phyloP scores from a whole-genome alignment of 768 basidiomycete genomes.

The Hysterangium stoloniferum region DNA sequence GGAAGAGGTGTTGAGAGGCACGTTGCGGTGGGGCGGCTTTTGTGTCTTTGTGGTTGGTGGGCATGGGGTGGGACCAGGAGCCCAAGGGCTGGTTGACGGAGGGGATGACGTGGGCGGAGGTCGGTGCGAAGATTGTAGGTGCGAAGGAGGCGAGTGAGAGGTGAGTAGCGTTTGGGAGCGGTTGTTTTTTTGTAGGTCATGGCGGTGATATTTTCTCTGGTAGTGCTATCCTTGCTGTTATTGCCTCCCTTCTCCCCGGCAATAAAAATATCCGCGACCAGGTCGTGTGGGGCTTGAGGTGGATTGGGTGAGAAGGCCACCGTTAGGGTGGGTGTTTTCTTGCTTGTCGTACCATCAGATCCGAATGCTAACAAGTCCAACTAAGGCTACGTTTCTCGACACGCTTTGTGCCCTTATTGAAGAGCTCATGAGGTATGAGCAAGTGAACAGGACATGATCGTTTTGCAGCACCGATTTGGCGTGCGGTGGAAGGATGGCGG shows the following conservation, averaged over 20 bases:
- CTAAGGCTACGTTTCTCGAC: too few relatives aligned
- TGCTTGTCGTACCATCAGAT: too few relatives aligned
- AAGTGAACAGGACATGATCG: constrained; percentile 89
- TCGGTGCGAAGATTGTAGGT: constrained; percentile 66
- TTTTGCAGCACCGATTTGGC: constrained; percentile 97
- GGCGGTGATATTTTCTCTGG: too few relatives aligned
- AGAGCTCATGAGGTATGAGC: constrained; percentile 84
- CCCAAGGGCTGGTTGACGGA: constrained; percentile 72
- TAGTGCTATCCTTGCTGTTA: too few relatives aligned
- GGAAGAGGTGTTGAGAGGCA: constrained; percentile 87
- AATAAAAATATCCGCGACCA: too few relatives aligned
- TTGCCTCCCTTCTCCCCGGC: too few relatives aligned
- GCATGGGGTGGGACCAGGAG: constrained; percentile 75
- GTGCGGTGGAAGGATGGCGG: constrained; percentile 83
- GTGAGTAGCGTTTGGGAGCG: too few relatives aligned
- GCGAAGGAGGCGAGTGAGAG: constrained; percentile 62
- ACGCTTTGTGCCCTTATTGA: constrained; percentile 90
- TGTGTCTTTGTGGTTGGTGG: constrained; percentile 90
- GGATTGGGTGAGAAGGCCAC: too few relatives aligned
- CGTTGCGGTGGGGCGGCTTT: constrained; percentile 94
- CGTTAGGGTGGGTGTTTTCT: too few relatives aligned
- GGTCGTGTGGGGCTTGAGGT: too few relatives aligned
- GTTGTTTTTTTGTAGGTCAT: too few relatives aligned
- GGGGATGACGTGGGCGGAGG: constrained; percentile 75
- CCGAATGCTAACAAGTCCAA: too few relatives aligned